Conservation (phyloP, 805 yeast genomes). For the Saturnispora besseyi region DNA sequence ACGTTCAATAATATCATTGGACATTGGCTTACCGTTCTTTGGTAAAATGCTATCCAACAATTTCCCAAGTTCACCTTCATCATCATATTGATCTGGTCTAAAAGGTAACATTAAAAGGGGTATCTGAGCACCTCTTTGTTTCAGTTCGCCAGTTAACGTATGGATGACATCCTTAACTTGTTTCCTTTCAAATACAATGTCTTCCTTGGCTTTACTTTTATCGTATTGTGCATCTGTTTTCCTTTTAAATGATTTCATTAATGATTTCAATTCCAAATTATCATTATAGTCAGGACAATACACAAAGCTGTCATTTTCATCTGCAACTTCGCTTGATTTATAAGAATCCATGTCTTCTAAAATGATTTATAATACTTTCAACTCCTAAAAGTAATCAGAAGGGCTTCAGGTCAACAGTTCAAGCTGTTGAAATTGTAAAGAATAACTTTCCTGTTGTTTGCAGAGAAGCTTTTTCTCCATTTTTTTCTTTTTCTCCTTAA, state of each 20-base stretch:
- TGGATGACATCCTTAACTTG: slow-evolving; percentile 62
- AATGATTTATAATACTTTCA: neutral
- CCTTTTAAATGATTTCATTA: slow-evolving; percentile 16
- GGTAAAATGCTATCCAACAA: slow-evolving; percentile 47
- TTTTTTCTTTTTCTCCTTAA: neutral
- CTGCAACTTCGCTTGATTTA: neutral
- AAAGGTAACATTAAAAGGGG: slow-evolving; percentile 73
- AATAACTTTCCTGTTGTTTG: neutral
- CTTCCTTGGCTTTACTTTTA: slow-evolving; percentile 18
- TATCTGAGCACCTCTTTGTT: slow-evolving; percentile 57
- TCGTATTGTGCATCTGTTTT: slow-evolving; percentile 25
- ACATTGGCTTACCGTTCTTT: slow-evolving; percentile 35
- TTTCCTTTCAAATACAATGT: slow-evolving; percentile 47
- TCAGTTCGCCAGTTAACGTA: slow-evolving; percentile 61
- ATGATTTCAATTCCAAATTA: slow-evolving; percentile 23
- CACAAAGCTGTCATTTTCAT: slow-evolving; percentile 21
- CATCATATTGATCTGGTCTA: slow-evolving; percentile 59
- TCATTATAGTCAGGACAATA: slow-evolving; percentile 23
- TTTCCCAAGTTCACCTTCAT: slow-evolving; percentile 43
- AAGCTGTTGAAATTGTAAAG: neutral
- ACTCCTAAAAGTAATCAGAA: neutral
- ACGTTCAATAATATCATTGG: slow-evolving; percentile 31
- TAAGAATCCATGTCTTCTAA: neutral
- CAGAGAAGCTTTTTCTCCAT: neutral
- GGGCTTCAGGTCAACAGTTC: neutral